Percentiles rank a stretch among this genome's conserved stretches.
phyloP scores from a whole-genome alignment of 805 yeast genomes.

The Wickerhamiella sorbophila region DNA sequence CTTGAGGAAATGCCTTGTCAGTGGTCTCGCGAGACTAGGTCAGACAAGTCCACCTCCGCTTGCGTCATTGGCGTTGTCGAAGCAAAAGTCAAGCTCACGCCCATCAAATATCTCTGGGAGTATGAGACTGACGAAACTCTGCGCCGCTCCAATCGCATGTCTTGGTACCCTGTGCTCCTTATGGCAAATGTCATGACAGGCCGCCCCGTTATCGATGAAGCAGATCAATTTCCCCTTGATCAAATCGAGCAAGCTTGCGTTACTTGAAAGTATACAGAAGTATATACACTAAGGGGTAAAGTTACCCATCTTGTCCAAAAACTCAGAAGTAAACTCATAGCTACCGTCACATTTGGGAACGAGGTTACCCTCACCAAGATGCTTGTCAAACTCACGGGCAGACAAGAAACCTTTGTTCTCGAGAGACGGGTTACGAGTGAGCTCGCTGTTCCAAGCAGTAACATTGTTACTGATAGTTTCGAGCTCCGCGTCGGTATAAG shows the following conservation, averaged over 20 bases:
- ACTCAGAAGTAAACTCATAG: slow-evolving; percentile 25
- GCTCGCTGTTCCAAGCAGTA: slow-evolving; percentile 51
- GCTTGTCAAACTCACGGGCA: slow-evolving; percentile 71
- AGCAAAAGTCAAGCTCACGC: slow-evolving; percentile 58
- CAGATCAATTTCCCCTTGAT: not conserved
- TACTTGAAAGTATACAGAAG: not conserved
- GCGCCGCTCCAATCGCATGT: slow-evolving; percentile 80
- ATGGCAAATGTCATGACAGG: slow-evolving; percentile 69
- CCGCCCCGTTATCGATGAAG: slow-evolving; percentile 16
- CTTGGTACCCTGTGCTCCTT: slow-evolving; percentile 65
- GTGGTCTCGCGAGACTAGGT: slow-evolving; percentile 7
- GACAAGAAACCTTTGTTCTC: slow-evolving; percentile 95
- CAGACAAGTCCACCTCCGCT: slow-evolving; percentile 22
- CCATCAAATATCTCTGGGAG: slow-evolving; percentile 67
- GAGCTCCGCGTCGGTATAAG: slow-evolving; percentile 43
- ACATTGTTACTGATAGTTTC: slow-evolving; percentile 43
- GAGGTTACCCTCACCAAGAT: slow-evolving; percentile 54
- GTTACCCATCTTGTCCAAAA: slow-evolving; percentile 7
- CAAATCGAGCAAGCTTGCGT: not conserved
- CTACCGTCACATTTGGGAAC: slow-evolving; percentile 46
- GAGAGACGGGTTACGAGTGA: slow-evolving; percentile 64
- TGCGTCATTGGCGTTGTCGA: slow-evolving; percentile 73
- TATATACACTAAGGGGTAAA: slow-evolving; percentile 7
- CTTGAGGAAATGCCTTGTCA: slow-evolving; percentile 37
- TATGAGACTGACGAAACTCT: slow-evolving; percentile 65